A percentile compares a stretch with the other conserved stretches of the same genome.
phyloP scores from a whole-genome alignment of 2,329 filamentous ascomycete genomes.

The Diaporthe batatas region DNA sequence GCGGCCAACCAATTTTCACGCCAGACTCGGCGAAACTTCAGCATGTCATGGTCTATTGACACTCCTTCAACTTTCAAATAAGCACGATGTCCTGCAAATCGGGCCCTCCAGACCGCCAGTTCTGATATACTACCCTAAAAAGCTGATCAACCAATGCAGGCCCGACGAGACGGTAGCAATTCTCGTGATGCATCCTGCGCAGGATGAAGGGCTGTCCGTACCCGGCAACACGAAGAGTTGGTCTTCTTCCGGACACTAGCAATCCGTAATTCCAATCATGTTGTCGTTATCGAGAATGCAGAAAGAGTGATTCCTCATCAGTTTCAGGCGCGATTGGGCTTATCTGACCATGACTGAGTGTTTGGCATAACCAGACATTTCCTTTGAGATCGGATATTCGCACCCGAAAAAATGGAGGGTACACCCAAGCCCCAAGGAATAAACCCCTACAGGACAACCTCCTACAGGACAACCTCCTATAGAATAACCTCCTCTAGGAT shows the following conservation, averaged over 20 bases:
- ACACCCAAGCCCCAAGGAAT: too few species aligned
- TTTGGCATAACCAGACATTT: too few species aligned
- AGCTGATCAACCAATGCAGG: slow-evolving; percentile 14
- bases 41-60: neutral
- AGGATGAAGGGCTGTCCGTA: neutral
- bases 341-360: neutral
- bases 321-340: accelerated
- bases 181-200: neutral
- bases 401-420: too few species aligned
- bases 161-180: slow-evolving; percentile 8
- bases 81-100: slow-evolving; percentile 15
- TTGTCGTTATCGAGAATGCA: slow-evolving; percentile 4
- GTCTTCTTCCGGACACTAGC: neutral
- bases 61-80: slow-evolving; percentile 8
- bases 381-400: too few species aligned
- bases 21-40: neutral
- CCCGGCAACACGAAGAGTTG: neutral
- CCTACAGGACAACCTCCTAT: too few species aligned
- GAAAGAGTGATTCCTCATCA: neutral
- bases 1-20: neutral
- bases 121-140: neutral
- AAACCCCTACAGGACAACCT: too few species aligned
- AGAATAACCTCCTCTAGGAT: too few species aligned
- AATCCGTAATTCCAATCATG: neutral
- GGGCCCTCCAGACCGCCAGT: slow-evolving; percentile 17